A percentile compares a stretch with the other conserved stretches of the same genome.
These are phyloP conservation scores for Dalbergia cochinchinensis DNA, from an alignment of 306 rosid genomes.

Conservation along the genomic window DNA sequence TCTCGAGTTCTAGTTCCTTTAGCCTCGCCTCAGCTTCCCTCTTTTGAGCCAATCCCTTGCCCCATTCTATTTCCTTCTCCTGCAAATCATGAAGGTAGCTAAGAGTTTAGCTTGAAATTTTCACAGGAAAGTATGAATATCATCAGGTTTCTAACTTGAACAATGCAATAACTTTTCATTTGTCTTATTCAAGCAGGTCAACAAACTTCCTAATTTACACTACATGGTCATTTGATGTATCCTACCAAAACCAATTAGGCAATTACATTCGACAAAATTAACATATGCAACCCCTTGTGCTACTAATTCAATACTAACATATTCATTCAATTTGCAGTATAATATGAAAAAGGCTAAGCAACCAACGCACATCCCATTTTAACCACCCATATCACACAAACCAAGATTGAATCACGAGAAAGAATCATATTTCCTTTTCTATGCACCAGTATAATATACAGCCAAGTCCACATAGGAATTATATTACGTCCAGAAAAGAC, in stretches of 20 bases:
- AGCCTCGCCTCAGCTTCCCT: constrained; percentile 85
- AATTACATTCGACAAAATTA: constrained; percentile 13
- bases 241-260: constrained; percentile 21
- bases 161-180: not conserved
- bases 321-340: constrained; percentile 21
- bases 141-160: not conserved
- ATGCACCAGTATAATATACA: constrained; percentile 25
- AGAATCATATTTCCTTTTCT: constrained; percentile 10
- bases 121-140: constrained; percentile 14
- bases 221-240: not conserved
- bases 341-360: constrained; percentile 6
- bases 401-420: constrained; percentile 1
- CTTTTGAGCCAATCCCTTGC: constrained; percentile 96
- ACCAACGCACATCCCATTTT: not conserved
- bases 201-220: constrained; percentile 1
- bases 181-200: not conserved
- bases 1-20: constrained; percentile 86
- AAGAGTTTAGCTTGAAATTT: constrained; percentile 6
- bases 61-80: constrained; percentile 94
- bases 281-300: not conserved
- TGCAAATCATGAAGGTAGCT: constrained; percentile 42
- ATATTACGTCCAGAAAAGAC: not conserved
- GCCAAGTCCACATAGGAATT: constrained; percentile 17
- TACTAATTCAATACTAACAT: constrained; percentile 17
- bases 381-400: constrained; percentile 34